A percentile compares a stretch with the other conserved stretches of the same genome.
These are phyloP conservation scores for Acacia pycnantha DNA, from an alignment of 331 rosid genomes.

Conservation along the genomic window DNA sequence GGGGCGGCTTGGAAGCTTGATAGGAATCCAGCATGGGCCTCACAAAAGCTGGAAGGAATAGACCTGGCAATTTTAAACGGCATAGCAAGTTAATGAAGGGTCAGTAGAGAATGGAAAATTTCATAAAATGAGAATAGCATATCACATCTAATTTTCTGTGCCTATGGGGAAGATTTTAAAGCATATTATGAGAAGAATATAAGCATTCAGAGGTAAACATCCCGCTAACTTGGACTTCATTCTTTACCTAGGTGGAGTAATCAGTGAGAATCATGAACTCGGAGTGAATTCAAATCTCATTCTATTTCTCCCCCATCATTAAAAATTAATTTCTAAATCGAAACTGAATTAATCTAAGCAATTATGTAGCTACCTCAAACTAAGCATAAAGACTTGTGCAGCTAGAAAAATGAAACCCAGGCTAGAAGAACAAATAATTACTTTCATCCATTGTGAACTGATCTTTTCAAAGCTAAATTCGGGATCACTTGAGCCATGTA, in stretches of 20 bases:
- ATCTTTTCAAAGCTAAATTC: neutral
- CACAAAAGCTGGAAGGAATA: constrained; percentile 87
- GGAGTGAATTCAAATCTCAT: neutral
- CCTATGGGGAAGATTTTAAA: neutral
- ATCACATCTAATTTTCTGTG: constrained; percentile 10
- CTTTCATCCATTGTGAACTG: neutral
- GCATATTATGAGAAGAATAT: neutral
- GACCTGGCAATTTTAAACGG: constrained; percentile 57
- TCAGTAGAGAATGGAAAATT: constrained; percentile 18
- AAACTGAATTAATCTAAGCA: neutral
- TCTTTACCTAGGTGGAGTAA: neutral
- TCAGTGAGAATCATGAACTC: neutral
- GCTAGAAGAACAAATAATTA: neutral
- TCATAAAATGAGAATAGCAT: neutral
- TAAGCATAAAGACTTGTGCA: neutral
- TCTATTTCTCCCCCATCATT: neutral
- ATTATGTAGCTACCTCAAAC: neutral
- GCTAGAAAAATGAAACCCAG: neutral
- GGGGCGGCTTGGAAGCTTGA: constrained; percentile 68
- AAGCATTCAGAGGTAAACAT: constrained; percentile 2
- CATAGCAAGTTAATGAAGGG: constrained; percentile 27
- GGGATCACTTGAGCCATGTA: neutral
- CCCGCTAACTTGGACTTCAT: neutral
- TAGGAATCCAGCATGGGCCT: constrained; percentile 93
- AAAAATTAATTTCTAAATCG: neutral